These are phyloP conservation scores for Candolleomyces eurysporus DNA, from an alignment of 768 basidiomycete species.

Conservation along the genomic window DNA sequence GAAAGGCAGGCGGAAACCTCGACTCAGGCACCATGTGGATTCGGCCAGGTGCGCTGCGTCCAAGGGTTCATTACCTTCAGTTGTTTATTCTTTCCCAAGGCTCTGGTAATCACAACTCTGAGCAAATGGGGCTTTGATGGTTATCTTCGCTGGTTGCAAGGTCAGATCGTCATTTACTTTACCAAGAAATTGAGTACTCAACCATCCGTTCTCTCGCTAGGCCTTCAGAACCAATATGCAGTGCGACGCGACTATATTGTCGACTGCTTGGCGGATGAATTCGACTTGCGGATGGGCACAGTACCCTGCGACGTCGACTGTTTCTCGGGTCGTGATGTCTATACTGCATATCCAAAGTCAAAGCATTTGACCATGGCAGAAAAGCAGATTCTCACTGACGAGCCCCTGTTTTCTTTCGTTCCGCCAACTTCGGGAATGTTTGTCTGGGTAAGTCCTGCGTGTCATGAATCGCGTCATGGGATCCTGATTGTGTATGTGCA, in stretches of 20 bases:
- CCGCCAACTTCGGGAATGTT: conserved; percentile 87
- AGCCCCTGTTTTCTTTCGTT: conserved; percentile 60
- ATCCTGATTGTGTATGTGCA: conserved; percentile 22
- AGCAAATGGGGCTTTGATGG: conserved; percentile 67
- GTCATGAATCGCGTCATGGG: not conserved
- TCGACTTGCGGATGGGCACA: conserved; percentile 48
- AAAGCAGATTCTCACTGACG: conserved; percentile 12
- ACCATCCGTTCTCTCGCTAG: conserved; percentile 24
- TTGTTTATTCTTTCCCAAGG: too few relatives aligned
- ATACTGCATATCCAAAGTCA: conserved; percentile 18
- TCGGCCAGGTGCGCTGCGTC: conserved; percentile 50
- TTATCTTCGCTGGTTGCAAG: conserved; percentile 77
- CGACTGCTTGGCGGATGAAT: conserved; percentile 61
- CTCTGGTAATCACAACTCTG: conserved; percentile 32
- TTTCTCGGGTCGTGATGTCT: conserved; percentile 39
- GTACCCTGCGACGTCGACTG: conserved; percentile 9
- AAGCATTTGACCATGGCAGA: not conserved
- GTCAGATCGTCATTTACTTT: conserved; percentile 23
- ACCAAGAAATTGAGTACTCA: too few relatives aligned
- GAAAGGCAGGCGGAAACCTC: conserved; percentile 67
- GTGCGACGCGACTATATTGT: conserved; percentile 60
- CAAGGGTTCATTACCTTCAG: not conserved
- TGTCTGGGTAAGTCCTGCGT: conserved; percentile 49
- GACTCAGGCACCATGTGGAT: conserved; percentile 71
- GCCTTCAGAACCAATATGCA: conserved; percentile 53